Evolutionary conservation across 352 stramenopile species (phyloP), one percentile per base, ranked within the genome.

Genomic region (Phytophthora sp.): DNA sequence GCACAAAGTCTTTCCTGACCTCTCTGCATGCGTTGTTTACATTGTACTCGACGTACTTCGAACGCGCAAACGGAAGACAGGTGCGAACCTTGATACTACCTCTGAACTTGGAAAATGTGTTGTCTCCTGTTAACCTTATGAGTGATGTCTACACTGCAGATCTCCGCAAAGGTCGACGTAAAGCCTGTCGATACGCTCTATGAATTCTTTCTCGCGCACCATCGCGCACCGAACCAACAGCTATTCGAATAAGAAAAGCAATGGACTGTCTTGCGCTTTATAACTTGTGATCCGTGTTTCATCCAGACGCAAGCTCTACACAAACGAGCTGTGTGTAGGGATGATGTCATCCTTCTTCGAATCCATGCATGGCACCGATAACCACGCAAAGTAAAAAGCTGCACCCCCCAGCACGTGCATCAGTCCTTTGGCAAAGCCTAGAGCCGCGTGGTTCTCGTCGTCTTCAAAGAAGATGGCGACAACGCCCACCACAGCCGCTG

Each of bases 331-430:
- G 66, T 93, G 85, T 2, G 73, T 87, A 3, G 79, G 82, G 42
- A 91, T 91, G 20, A 91, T 69, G 46, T 93, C 84, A 24, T 84
- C 87, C 67, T 93, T 93, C 67, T 93, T 93, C 13, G 84, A 91
- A 64, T 93, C 84, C 38, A 93, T 72, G 39, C 84, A 93, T 18
- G 84, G 79, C 15, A 91, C 82, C 10, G 78, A 76, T 5, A 89
- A 77, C 84, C 84, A 93, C 50, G 84, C 82, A 42, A 88, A 88
- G 69, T 91, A 93, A 55, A 91, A 93, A 12, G 79, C 74, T 1
- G 76, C 78, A 17, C 82, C 84, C 7, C 74, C 82, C 10, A 88
- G 54, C 46, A 91, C 60, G 69, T 91, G 82, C 80, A 91, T 89
- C 31, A 76, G 69, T 0, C 81, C 84, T 45, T 90, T 88, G 23